Percentiles rank a stretch among this genome's conserved stretches.
Evolutionary conservation across 2,329 filamentous ascomycete genomes (phyloP).

Genomic region (Stachybotrys chartarum): DNA sequence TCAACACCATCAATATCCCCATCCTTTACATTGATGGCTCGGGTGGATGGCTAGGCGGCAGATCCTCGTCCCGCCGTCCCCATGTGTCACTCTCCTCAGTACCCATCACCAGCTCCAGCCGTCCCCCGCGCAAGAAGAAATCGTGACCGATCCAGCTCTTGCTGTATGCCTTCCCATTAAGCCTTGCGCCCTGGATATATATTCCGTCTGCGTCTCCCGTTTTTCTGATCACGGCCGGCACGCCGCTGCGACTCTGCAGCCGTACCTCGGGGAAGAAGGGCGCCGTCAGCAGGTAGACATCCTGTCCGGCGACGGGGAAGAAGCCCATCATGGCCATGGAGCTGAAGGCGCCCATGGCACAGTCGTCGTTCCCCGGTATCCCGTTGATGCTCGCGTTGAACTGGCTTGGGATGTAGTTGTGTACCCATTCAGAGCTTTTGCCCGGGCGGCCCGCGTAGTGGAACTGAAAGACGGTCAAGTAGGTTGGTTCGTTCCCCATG

Average conservation of each 20-base stretch:
- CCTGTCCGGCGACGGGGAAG: constrained; percentile 47
- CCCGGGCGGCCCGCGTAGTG: constrained; percentile 63
- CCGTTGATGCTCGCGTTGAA: constrained; percentile 61
- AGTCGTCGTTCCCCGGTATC: constrained; percentile 47
- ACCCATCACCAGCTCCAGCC: constrained; percentile 49
- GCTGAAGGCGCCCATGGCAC: constrained; percentile 47
- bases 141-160: constrained; percentile 54
- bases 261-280: constrained; percentile 42
- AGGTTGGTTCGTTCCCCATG: constrained; percentile 56
- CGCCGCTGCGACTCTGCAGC: neutral
- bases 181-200: constrained; percentile 50
- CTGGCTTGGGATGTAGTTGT: constrained; percentile 58
- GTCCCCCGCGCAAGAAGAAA: constrained; percentile 51
- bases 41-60: constrained; percentile 13
- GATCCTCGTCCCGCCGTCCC: constrained; percentile 10
- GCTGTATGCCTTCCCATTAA: constrained; percentile 46
- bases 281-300: constrained; percentile 44
- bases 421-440: constrained; percentile 43
- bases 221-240: neutral
- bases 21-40: neutral
- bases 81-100: constrained; percentile 34
- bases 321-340: constrained; percentile 44
- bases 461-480: constrained; percentile 45
- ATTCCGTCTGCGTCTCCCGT: constrained; percentile 27
- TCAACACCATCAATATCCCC: no score